phyloP scores from a whole-genome alignment of 2,329 filamentous ascomycete species.

The Fusarium setosum region DNA sequence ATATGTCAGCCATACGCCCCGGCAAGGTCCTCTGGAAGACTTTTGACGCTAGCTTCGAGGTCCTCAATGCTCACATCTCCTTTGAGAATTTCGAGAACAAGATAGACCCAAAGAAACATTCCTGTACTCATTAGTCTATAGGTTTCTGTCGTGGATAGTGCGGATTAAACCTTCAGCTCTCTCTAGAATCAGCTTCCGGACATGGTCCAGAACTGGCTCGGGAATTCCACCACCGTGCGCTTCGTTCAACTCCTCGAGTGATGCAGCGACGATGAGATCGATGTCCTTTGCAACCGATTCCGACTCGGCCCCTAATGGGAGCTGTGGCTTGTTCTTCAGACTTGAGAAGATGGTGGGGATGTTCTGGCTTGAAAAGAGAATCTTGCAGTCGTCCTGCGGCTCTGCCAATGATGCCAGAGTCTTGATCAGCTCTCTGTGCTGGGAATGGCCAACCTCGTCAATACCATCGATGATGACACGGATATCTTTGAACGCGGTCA shows the following conservation, averaged over 20 bases:
- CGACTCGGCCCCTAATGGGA: background rate
- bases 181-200: background rate
- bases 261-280: background rate
- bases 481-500: background rate
- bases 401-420: background rate
- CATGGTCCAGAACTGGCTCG: background rate
- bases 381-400: background rate
- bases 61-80: background rate
- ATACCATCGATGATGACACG: background rate
- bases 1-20: background rate
- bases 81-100: background rate
- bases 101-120: conserved; percentile 11
- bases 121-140: background rate
- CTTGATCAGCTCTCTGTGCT: background rate
- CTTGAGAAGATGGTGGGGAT: background rate
- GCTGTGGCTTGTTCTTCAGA: background rate
- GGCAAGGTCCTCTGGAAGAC: background rate
- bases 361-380: background rate
- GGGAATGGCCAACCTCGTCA: background rate
- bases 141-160: background rate
- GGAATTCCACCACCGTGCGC: background rate
- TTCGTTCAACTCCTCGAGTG: background rate
- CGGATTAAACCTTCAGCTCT: background rate
- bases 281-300: background rate
- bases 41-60: background rate